Percentiles rank a stretch among this genome's conserved stretches.
Evolutionary conservation across 2,329 filamentous ascomycete species (phyloP).

Genomic region (Diaporthe sp.): DNA sequence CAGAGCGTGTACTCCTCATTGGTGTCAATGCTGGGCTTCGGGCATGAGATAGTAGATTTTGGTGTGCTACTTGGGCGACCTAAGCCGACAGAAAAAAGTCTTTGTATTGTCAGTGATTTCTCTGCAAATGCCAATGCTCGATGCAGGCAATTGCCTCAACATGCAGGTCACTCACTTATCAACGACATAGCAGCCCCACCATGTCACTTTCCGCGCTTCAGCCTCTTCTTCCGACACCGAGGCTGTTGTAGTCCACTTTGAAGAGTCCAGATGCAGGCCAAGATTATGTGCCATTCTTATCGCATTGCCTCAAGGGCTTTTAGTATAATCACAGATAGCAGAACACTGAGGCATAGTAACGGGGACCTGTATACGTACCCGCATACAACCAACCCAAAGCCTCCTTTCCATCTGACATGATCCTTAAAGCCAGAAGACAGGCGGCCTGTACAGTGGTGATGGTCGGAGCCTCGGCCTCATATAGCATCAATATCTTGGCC

Average conservation of each 20-base stretch:
- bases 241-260: constrained; percentile 30
- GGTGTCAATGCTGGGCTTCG: constrained; percentile 34
- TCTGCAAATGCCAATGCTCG: background rate
- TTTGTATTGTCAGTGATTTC: background rate
- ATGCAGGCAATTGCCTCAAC: too few relatives aligned
- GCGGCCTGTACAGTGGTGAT: constrained; percentile 40
- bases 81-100: constrained; percentile 36
- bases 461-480: constrained; percentile 40
- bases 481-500: constrained; percentile 38
- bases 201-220: constrained; percentile 38
- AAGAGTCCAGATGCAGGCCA: constrained; percentile 39
- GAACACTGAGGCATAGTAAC: background rate
- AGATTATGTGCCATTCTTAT: constrained; percentile 42
- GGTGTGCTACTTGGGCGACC: constrained; percentile 38
- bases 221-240: constrained; percentile 35
- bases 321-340: background rate
- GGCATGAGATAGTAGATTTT: constrained; percentile 37
- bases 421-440: constrained; percentile 36
- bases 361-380: constrained; percentile 3
- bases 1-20: constrained; percentile 37
- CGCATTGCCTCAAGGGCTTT: constrained; percentile 35
- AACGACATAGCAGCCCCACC: constrained; percentile 40
- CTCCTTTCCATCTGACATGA: constrained; percentile 39
- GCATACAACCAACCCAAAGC: constrained; percentile 40
- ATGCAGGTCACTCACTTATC: constrained; percentile 36